phyloP scores from a whole-genome alignment of 306 rosid species.

The Castanea crenata region DNA sequence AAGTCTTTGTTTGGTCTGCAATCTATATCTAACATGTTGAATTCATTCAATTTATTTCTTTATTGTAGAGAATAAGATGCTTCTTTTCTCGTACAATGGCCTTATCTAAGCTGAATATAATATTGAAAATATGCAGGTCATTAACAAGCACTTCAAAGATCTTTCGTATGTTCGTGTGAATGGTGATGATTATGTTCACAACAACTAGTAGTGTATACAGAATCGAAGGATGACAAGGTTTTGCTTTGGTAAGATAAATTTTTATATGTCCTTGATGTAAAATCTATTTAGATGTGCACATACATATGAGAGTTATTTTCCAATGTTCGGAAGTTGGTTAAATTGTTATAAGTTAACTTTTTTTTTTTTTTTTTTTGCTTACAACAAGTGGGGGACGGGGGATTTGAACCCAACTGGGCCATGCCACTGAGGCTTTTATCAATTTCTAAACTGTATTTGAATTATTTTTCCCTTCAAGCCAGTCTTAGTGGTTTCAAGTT shows the following conservation, averaged over 20 bases:
- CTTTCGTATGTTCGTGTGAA: constrained; percentile 53
- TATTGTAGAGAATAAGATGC: background rate
- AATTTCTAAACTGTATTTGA: background rate
- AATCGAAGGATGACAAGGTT: constrained; percentile 64
- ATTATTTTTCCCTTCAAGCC: background rate
- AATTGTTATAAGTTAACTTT: background rate
- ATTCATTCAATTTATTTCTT: background rate
- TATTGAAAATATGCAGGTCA: constrained; percentile 60
- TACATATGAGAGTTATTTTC: background rate
- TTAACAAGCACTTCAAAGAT: constrained; percentile 64
- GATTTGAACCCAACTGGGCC: no score
- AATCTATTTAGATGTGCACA: background rate
- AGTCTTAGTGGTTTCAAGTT: constrained; percentile 7
- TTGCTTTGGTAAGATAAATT: constrained; percentile 56
- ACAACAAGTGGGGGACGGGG: no score
- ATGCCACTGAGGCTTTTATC: no score
- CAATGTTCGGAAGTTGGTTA: background rate
- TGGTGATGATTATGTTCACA: constrained; percentile 49
- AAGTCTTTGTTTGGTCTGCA: background rate
- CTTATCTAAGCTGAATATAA: constrained; percentile 23
- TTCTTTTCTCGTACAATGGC: constrained; percentile 1
- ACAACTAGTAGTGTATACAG: constrained; percentile 60
- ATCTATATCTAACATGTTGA: background rate
- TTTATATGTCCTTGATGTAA: background rate
- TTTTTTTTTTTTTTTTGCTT: no score